Evolutionary conservation across 2,329 filamentous ascomycete genomes (phyloP).

Genomic region (Zymoseptoria passerinii): DNA sequence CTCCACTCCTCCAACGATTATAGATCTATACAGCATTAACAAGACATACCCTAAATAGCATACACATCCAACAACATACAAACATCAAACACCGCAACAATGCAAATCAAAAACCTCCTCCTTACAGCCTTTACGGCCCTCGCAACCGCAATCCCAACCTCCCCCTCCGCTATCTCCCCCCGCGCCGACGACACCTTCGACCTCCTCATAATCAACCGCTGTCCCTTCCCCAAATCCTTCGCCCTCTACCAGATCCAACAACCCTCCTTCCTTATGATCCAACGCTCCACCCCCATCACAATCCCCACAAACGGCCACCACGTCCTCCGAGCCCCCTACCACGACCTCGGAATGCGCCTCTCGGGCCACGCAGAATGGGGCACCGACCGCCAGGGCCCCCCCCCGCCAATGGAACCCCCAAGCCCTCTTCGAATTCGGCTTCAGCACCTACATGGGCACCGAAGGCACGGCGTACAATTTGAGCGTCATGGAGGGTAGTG

Average conservation of each 20-base stretch:
- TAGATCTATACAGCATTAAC: not conserved
- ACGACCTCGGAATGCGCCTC: constrained; percentile 23
- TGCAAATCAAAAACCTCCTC: constrained; percentile 8
- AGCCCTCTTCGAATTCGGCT: constrained; percentile 27
- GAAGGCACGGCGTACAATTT: constrained; percentile 23
- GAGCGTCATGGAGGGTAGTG: constrained; percentile 21
- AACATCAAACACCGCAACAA: not conserved
- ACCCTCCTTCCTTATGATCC: constrained; percentile 17
- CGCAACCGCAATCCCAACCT: constrained; percentile 1
- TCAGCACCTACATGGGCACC: constrained; percentile 13
- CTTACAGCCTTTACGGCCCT: constrained; percentile 4
- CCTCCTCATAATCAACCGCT: constrained; percentile 23
- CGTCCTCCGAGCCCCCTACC: constrained; percentile 18
- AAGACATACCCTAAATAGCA: not conserved
- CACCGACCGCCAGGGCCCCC: constrained; percentile 9
- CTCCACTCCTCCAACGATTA: not conserved
- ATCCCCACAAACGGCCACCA: constrained; percentile 9
- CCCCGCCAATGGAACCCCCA: constrained; percentile 23
- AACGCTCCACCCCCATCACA: constrained; percentile 15
- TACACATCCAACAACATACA: not conserved
- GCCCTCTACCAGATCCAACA: constrained; percentile 23
- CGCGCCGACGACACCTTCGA: constrained; percentile 18
- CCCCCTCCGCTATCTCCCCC: constrained; percentile 3
- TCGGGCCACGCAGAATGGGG: constrained; percentile 23
- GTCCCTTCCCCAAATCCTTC: constrained; percentile 19